A percentile compares a stretch with the other conserved stretches of the same genome.
phyloP scores from a whole-genome alignment of 2,329 filamentous ascomycete genomes.

The Pseudocercospora cruenta region DNA sequence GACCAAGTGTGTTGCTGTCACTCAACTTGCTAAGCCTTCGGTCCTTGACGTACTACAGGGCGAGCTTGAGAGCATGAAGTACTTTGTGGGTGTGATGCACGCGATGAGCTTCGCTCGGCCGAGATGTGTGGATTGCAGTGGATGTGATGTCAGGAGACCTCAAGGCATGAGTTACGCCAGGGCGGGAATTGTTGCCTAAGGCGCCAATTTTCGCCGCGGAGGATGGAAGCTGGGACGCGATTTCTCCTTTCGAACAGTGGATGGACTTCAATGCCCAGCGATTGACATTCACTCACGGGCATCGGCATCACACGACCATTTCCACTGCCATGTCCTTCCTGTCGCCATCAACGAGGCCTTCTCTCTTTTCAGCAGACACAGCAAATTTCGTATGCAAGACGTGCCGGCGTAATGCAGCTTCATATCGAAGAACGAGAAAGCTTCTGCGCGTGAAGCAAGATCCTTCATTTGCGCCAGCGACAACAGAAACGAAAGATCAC shows the following conservation, averaged over 20 bases:
- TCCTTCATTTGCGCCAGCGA: conserved; percentile 45
- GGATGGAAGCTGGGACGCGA: background rate
- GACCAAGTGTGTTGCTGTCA: background rate
- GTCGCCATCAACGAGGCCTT: conserved; percentile 27
- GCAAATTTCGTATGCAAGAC: conserved; percentile 35
- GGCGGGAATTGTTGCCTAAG: background rate
- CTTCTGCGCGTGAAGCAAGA: conserved; percentile 50
- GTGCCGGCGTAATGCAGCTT: conserved; percentile 48
- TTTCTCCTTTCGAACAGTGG: background rate
- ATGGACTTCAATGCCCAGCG: background rate
- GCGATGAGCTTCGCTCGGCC: too few species aligned
- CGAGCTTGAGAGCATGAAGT: too few species aligned
- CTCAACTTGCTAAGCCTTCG: too few species aligned
- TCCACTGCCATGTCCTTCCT: conserved; percentile 30
- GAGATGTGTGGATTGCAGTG: too few species aligned
- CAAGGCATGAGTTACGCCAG: background rate
- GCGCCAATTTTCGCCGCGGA: background rate
- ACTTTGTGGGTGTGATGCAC: too few species aligned
- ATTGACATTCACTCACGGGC: background rate
- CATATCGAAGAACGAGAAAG: conserved; percentile 52
- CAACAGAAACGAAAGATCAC: conserved; percentile 50
- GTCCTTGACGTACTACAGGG: too few species aligned
- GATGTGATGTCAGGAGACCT: too few species aligned
- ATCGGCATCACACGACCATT: conserved; percentile 25
- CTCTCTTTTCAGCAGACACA: conserved; percentile 26